phyloP scores from a whole-genome alignment of 164 flowering plant genomes.

The Sextonia rubra region DNA sequence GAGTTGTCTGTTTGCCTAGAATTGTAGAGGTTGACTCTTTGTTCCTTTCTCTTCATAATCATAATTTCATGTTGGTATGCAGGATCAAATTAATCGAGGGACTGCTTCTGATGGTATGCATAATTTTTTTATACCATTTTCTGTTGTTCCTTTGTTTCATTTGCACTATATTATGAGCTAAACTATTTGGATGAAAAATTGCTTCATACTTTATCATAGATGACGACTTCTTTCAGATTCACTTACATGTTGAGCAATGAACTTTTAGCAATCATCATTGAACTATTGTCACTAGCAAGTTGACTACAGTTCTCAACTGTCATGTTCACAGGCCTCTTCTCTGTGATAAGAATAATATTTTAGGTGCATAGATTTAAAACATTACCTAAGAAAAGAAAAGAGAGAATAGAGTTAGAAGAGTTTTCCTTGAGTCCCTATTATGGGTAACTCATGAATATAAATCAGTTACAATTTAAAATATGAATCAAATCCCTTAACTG shows the following conservation, averaged over 20 bases:
- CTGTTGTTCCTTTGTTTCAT: neutral
- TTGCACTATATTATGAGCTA: neutral
- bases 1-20: neutral
- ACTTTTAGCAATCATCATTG: neutral
- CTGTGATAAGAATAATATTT: neutral
- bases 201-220: neutral
- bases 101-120: slow-evolving; percentile 29
- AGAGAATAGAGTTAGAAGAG: neutral
- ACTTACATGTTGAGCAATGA: neutral
- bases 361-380: too few species aligned
- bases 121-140: neutral
- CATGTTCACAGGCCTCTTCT: neutral
- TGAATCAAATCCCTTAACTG: neutral
- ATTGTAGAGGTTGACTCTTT: neutral
- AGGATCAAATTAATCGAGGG: slow-evolving; percentile 29
- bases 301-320: neutral
- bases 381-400: neutral
- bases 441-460: too few species aligned
- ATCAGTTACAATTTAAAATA: neutral
- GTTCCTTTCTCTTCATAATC: neutral
- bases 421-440: neutral
- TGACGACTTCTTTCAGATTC: neutral
- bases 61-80: slow-evolving; percentile 15
- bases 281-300: neutral
- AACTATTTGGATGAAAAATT: neutral